These are phyloP conservation scores for Gastroboletus turbinatus DNA, from an alignment of 1,284 basidiomycete genomes.

Conservation along the genomic window DNA sequence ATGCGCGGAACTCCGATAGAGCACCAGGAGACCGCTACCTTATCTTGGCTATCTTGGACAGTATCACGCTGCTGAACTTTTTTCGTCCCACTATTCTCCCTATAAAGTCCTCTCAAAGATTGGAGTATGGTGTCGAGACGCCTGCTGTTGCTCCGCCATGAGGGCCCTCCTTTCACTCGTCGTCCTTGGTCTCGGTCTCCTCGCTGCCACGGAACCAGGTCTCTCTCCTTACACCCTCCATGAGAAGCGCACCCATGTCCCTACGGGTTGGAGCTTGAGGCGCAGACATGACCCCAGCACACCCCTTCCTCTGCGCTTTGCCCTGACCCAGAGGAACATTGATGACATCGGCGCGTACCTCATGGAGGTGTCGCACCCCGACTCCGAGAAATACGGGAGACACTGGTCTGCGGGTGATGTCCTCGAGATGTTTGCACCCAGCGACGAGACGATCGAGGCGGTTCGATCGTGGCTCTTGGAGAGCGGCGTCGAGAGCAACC, in stretches of 20 bases:
- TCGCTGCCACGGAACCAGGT: constrained; percentile 8
- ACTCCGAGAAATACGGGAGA: constrained; percentile 42
- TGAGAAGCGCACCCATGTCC: constrained; percentile 35
- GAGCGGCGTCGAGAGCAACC: constrained; percentile 34
- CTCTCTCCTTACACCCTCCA: constrained; percentile 30
- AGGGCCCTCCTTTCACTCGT: constrained; percentile 7
- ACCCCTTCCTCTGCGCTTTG: constrained; percentile 39
- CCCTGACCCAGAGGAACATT: constrained; percentile 42
- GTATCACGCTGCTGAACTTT: constrained; percentile 6
- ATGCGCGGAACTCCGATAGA: constrained; percentile 7
- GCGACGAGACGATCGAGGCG: constrained; percentile 34
- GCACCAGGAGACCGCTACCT: neutral
- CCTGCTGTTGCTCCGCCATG: too few species aligned
- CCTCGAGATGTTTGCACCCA: constrained; percentile 40
- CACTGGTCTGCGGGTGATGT: constrained; percentile 43
- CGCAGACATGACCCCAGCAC: constrained; percentile 26
- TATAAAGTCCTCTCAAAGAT: constrained; percentile 10
- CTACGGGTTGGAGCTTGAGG: constrained; percentile 34
- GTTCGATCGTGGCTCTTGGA: constrained; percentile 44
- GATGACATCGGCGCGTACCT: constrained; percentile 37
- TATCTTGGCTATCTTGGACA: constrained; percentile 5
- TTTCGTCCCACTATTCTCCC: constrained; percentile 12
- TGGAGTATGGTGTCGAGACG: neutral
- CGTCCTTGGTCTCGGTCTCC: constrained; percentile 19
- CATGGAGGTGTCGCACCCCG: constrained; percentile 44